These are phyloP conservation scores for Penicillium sp. DNA, from an alignment of 2,329 filamentous ascomycete species.

Conservation along the genomic window DNA sequence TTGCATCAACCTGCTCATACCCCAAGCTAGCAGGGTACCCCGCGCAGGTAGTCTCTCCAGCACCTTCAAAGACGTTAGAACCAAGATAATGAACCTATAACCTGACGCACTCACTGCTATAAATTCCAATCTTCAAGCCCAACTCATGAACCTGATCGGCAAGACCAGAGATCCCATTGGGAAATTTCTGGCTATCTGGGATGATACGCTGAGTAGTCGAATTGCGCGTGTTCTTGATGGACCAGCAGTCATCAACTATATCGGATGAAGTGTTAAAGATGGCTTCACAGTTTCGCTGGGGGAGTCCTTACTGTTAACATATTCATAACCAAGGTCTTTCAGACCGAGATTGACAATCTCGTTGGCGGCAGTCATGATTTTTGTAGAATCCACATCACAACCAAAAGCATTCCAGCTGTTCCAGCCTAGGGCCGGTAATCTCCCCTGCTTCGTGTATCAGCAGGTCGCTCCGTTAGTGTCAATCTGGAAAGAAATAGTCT, in stretches of 20 bases:
- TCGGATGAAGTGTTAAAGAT: not conserved
- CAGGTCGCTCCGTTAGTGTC: not conserved
- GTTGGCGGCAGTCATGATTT: slow-evolving; percentile 50
- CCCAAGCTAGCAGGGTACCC: slow-evolving; percentile 60
- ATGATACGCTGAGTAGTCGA: slow-evolving; percentile 47
- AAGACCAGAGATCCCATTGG: slow-evolving; percentile 57
- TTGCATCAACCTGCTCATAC: slow-evolving; percentile 60
- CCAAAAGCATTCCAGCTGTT: slow-evolving; percentile 51
- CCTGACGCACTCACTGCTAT: slow-evolving; percentile 46
- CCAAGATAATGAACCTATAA: not conserved
- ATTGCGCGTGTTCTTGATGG: slow-evolving; percentile 47
- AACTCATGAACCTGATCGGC: slow-evolving; percentile 57
- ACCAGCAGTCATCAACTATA: slow-evolving; percentile 63
- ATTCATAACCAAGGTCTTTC: slow-evolving; percentile 53
- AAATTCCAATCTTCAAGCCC: slow-evolving; percentile 65
- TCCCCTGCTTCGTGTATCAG: slow-evolving; percentile 21
- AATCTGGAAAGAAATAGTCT: not conserved
- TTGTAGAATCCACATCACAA: slow-evolving; percentile 50
- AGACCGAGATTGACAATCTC: slow-evolving; percentile 50
- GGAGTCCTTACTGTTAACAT: slow-evolving; percentile 41
- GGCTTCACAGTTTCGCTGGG: not conserved
- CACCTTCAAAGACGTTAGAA: slow-evolving; percentile 21
- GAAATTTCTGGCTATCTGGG: slow-evolving; percentile 56
- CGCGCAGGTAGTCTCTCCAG: slow-evolving; percentile 52
- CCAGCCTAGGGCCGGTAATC: slow-evolving; percentile 44